Percentiles rank a stretch among this genome's conserved stretches.
Evolutionary conservation across 176 grass and related monocot genomes (phyloP).

Genomic region (Avena sativa): DNA sequence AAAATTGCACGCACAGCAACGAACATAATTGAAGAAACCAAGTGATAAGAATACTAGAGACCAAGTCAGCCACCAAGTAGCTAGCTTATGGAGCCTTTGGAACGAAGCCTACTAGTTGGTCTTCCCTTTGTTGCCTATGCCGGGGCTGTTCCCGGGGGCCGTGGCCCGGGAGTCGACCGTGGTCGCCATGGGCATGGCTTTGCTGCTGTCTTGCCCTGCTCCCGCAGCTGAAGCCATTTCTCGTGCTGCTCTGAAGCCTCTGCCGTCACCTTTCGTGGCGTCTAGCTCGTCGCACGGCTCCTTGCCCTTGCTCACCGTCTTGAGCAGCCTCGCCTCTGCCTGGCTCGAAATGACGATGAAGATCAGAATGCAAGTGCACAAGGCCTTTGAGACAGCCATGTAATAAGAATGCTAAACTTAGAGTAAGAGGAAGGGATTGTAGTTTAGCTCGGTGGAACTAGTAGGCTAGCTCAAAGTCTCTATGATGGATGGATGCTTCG

Average conservation of each 20-base stretch:
- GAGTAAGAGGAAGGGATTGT: not conserved
- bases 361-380: slow-evolving; percentile 50
- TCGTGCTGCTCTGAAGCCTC: slow-evolving; percentile 7
- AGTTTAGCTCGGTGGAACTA: slow-evolving; percentile 15
- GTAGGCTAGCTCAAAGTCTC: not conserved
- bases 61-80: not conserved
- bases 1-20: not conserved
- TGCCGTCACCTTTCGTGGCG: not conserved
- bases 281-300: slow-evolving; percentile 28
- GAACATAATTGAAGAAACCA: not conserved
- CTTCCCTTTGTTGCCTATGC: slow-evolving; percentile 50
- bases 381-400: slow-evolving; percentile 44
- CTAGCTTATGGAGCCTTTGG: slow-evolving; percentile 18
- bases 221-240: slow-evolving; percentile 5
- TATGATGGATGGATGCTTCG: not conserved
- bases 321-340: slow-evolving; percentile 42
- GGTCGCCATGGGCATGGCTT: slow-evolving; percentile 34
- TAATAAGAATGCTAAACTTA: not conserved
- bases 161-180: slow-evolving; percentile 47
- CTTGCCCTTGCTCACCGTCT: not conserved
- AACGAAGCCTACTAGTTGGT: slow-evolving; percentile 38
- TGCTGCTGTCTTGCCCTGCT: not conserved
- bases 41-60: slow-evolving; percentile 31
- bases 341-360: slow-evolving; percentile 46
- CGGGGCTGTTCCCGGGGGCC: slow-evolving; percentile 53